A percentile compares a stretch with the other conserved stretches of the same genome.
Evolutionary conservation across 2,329 filamentous ascomycete genomes (phyloP).

Genomic region (Aspergillus sojae): DNA sequence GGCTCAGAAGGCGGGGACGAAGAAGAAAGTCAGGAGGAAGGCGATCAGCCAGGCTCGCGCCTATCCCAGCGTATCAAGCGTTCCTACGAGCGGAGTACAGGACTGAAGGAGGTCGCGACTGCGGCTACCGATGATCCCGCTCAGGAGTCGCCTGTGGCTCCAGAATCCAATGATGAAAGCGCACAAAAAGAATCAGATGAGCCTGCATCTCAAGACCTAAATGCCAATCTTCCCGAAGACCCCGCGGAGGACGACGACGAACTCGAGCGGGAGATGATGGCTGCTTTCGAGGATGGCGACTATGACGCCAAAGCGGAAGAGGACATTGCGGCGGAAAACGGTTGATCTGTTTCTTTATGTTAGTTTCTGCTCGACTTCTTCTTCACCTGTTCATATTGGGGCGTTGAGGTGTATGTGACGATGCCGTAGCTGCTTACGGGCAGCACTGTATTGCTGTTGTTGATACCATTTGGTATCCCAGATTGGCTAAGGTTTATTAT

Average conservation of each 20-base stretch:
- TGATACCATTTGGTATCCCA: neutral
- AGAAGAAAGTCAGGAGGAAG: constrained; percentile 32
- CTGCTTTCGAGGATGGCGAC: constrained; percentile 55
- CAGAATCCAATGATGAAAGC: constrained; percentile 24
- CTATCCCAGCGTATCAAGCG: constrained; percentile 45
- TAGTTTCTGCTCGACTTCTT: constrained; percentile 1
- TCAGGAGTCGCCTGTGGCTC: neutral
- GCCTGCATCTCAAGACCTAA: constrained; percentile 30
- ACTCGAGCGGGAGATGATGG: constrained; percentile 59
- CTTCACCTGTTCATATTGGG: constrained; percentile 10
- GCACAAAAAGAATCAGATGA: constrained; percentile 33
- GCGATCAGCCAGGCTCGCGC: constrained; percentile 42
- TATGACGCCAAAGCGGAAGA: constrained; percentile 41
- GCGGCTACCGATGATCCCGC: constrained; percentile 14
- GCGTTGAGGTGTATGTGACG: constrained; percentile 10
- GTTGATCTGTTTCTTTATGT: constrained; percentile 17
- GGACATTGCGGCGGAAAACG: constrained; percentile 37
- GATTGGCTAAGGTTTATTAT: constrained; percentile 10
- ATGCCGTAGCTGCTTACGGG: neutral
- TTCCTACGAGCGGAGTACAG: constrained; percentile 44
- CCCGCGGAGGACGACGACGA: constrained; percentile 50
- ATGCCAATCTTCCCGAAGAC: constrained; percentile 29
- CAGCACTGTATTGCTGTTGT: neutral
- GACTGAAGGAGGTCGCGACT: constrained; percentile 39
- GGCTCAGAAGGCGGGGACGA: constrained; percentile 35